phyloP scores from a whole-genome alignment of 495 filamentous ascomycete species.

The Hypoxylon lenormandii region DNA sequence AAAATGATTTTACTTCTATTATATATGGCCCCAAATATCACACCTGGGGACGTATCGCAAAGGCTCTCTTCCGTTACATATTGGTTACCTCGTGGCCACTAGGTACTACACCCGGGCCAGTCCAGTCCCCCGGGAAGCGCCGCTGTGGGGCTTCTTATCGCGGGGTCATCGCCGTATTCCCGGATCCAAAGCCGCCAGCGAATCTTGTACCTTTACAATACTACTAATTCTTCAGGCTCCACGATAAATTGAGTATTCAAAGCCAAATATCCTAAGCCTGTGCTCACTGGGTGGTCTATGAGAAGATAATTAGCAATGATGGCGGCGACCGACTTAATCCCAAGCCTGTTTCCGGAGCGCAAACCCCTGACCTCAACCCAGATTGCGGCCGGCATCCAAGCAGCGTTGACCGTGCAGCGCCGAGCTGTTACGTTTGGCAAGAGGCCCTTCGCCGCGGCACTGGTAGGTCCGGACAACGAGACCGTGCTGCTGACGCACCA shows the following conservation, averaged over 20 bases:
- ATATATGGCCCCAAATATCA: no score
- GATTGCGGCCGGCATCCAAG: constrained; percentile 53
- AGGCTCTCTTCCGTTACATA: background rate
- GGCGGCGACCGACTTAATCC: constrained; percentile 1
- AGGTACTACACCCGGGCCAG: no score
- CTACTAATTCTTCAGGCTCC: no score
- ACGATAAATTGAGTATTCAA: no score
- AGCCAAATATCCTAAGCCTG: no score
- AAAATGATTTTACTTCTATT: no score
- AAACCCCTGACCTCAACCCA: constrained; percentile 51
- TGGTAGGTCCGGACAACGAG: constrained; percentile 64
- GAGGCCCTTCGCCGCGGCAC: constrained; percentile 63
- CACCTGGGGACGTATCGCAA: no score
- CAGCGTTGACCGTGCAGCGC: constrained; percentile 57
- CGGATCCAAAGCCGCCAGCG: background rate
- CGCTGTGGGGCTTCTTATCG: constrained; percentile 34
- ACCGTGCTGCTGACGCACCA: constrained; percentile 61
- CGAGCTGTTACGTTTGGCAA: constrained; percentile 59
- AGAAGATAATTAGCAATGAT: background rate
- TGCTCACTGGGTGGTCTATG: no score
- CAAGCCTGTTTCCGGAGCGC: constrained; percentile 51
- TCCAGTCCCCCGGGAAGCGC: constrained; percentile 6
- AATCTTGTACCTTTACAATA: background rate
- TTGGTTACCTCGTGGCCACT: no score
- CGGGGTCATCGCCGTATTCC: constrained; percentile 5